Evolutionary conservation across 805 yeast genomes (phyloP).

Genomic region (Diddensiella santjacobensis): DNA sequence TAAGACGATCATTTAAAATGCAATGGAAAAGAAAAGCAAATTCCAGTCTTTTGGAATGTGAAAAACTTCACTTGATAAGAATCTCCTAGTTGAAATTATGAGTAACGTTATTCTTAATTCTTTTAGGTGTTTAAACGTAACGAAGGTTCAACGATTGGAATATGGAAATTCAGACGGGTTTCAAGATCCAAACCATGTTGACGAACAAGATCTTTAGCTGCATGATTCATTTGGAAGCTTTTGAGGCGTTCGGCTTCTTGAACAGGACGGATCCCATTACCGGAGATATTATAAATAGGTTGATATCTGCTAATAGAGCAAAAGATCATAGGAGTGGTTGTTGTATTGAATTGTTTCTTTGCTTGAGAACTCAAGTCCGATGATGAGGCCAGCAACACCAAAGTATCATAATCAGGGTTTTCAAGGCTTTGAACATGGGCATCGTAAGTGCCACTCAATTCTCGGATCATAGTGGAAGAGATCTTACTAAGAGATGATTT

Average conservation of each 20-base stretch:
- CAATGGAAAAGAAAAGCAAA: too few relatives aligned
- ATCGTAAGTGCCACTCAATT: slow-evolving; percentile 48
- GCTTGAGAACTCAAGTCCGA: slow-evolving; percentile 12
- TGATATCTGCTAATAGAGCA: slow-evolving; percentile 9
- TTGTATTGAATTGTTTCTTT: slow-evolving; percentile 6
- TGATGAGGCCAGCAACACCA: slow-evolving; percentile 15
- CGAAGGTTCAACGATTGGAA: too few relatives aligned
- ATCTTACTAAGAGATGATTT: slow-evolving; percentile 46
- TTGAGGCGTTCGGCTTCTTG: not conserved
- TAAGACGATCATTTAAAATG: too few relatives aligned
- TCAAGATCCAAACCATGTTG: not conserved
- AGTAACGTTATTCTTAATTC: too few relatives aligned
- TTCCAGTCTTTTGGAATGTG: too few relatives aligned
- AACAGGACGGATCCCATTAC: not conserved
- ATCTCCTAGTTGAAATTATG: too few relatives aligned
- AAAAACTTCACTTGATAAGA: too few relatives aligned
- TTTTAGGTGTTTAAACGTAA: too few relatives aligned
- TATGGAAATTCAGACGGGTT: not conserved
- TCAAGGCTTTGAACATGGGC: slow-evolving; percentile 9
- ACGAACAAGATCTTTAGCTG: not conserved
- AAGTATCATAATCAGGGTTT: slow-evolving; percentile 5
- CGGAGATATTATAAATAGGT: not conserved
- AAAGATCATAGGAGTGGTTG: slow-evolving; percentile 16
- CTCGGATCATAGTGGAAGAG: slow-evolving; percentile 48
- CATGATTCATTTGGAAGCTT: not conserved